A percentile compares a stretch with the other conserved stretches of the same genome.
Evolutionary conservation across 371 early-diverging fungal genomes (phyloP).

Genomic region (Syncephalastrum monosporum): DNA sequence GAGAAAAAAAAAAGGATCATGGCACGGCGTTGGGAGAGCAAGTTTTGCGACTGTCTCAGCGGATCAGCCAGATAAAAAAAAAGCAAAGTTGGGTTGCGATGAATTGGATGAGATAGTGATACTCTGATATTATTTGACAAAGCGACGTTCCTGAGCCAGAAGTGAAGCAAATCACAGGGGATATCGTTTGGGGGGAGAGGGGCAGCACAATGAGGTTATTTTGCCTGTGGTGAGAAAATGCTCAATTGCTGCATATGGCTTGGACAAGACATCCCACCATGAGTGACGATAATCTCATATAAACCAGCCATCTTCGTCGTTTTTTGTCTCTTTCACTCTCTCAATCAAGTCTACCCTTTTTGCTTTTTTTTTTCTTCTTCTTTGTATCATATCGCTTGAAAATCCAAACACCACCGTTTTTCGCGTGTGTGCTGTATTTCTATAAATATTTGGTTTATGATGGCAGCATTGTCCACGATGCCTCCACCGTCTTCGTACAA

Average conservation of each 20-base stretch:
- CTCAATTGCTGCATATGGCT: slow-evolving; percentile 24
- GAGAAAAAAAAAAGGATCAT: no score
- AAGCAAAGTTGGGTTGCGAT: background rate
- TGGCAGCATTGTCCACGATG: slow-evolving; percentile 10
- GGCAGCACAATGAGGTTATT: slow-evolving; percentile 24
- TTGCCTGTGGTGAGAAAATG: slow-evolving; percentile 34
- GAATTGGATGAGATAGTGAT: no score
- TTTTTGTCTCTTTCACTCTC: slow-evolving; percentile 10
- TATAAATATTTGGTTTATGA: slow-evolving; percentile 4
- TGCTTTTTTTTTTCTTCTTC: slow-evolving; percentile 1
- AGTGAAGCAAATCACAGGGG: slow-evolving; percentile 1
- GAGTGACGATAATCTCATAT: background rate
- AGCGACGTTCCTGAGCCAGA: no score
- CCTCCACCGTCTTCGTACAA: slow-evolving; percentile 5
- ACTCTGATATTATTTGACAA: no score
- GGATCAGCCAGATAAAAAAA: no score
- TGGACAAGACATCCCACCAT: background rate
- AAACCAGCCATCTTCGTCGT: background rate
- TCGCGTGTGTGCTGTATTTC: slow-evolving; percentile 2
- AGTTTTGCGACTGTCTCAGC: no score
- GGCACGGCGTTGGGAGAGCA: no score
- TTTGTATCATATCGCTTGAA: slow-evolving; percentile 5
- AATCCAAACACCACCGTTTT: background rate
- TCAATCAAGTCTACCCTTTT: background rate
- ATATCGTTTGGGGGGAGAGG: background rate